Evolutionary conservation across 257 asterid species (phyloP).

Genomic region (Coffea eugenioides): DNA sequence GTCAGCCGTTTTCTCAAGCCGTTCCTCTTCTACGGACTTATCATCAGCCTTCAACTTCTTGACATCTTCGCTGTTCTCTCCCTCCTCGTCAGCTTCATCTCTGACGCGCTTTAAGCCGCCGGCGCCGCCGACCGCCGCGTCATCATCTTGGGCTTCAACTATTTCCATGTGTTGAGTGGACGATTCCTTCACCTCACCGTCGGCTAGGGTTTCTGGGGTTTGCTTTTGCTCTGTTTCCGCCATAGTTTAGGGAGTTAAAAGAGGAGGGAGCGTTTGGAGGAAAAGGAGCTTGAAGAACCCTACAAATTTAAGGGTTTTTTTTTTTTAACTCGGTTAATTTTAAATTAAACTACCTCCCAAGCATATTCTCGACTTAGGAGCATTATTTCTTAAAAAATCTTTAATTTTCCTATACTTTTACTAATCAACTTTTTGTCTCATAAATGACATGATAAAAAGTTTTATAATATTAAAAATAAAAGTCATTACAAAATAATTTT

Average conservation of each 20-base stretch:
- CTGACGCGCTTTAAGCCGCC: constrained; percentile 52
- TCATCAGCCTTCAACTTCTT: constrained; percentile 58
- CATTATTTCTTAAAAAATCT: no score
- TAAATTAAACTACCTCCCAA: no score
- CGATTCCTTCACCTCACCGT: constrained; percentile 10
- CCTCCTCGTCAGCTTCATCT: constrained; percentile 44
- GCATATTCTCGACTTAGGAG: no score
- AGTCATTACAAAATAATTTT: no score
- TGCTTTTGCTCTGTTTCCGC: constrained; percentile 16
- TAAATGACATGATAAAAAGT: no score
- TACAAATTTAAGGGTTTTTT: neutral
- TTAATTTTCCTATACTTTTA: no score
- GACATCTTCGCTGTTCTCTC: constrained; percentile 26
- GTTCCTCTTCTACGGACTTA: constrained; percentile 22
- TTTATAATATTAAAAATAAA: no score
- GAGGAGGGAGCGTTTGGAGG: neutral
- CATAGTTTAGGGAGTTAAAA: constrained; percentile 7
- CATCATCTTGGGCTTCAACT: constrained; percentile 30
- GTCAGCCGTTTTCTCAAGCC: constrained; percentile 18
- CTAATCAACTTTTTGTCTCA: no score
- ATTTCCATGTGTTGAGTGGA: constrained; percentile 26
- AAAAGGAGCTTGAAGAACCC: neutral
- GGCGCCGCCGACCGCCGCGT: constrained; percentile 13
- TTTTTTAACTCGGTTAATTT: no score
- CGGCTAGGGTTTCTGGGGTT: constrained; percentile 16